Percentiles rank a stretch among this genome's conserved stretches.
Conservation (phyloP, 2,329 filamentous ascomycete genomes). For the Cladobotryum protrusum region DNA sequence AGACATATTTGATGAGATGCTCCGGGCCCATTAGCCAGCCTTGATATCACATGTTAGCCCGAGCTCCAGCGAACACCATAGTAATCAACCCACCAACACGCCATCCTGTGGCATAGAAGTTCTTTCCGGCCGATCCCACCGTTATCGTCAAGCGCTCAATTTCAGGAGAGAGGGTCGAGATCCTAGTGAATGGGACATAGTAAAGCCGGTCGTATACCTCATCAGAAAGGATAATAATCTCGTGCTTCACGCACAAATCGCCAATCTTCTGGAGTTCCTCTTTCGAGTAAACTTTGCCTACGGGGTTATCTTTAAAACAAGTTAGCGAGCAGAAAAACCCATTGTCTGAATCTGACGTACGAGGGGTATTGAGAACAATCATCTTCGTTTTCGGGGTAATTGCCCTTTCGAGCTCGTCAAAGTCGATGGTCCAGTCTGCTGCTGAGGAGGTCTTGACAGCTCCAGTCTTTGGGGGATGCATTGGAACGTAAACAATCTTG, state of each 20-base stretch:
- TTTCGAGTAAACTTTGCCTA: constrained; percentile 88
- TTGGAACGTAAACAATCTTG: constrained; percentile 89
- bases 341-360: constrained; percentile 23
- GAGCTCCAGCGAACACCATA: too few relatives aligned
- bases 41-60: background rate
- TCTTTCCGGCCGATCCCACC: constrained; percentile 93
- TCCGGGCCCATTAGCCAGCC: constrained; percentile 90
- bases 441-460: constrained; percentile 75
- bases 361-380: constrained; percentile 81
- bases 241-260: constrained; percentile 82
- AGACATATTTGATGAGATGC: constrained; percentile 83
- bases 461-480: constrained; percentile 80
- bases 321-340: background rate
- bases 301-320: constrained; percentile 67
- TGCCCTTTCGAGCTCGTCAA: constrained; percentile 71
- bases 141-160: constrained; percentile 84
- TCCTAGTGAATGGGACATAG: constrained; percentile 91
- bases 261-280: constrained; percentile 80
- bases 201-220: constrained; percentile 93
- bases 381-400: constrained; percentile 89
- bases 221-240: constrained; percentile 88
- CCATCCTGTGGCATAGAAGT: constrained; percentile 98
- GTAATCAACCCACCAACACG: constrained; percentile 52
- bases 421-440: constrained; percentile 81
- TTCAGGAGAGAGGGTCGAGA: constrained; percentile 85